Evolutionary conservation across 2,329 filamentous ascomycete genomes (phyloP).

Genomic region (Bertia moriformis): DNA sequence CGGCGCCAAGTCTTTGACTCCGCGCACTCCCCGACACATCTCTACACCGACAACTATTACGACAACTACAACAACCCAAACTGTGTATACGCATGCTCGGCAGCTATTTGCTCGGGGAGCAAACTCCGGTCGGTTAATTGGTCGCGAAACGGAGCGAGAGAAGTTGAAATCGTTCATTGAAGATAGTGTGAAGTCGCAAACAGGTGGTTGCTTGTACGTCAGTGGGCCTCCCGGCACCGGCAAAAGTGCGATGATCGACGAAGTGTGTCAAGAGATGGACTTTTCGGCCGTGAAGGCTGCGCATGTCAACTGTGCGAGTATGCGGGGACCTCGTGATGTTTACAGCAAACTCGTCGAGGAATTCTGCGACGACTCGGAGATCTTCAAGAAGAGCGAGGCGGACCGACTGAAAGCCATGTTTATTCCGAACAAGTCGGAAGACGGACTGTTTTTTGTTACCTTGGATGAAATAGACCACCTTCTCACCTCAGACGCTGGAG

Average conservation of each 20-base stretch:
- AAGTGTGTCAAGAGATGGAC: conserved; percentile 36
- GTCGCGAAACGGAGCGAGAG: conserved; percentile 36
- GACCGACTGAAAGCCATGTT: conserved; percentile 38
- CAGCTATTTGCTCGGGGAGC: conserved; percentile 46
- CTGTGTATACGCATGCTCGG: conserved; percentile 46
- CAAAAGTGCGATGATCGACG: conserved; percentile 50
- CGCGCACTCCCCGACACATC: conserved; percentile 8
- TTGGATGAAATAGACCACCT: conserved; percentile 56
- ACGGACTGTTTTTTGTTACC: conserved; percentile 38
- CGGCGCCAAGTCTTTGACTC: conserved; percentile 9
- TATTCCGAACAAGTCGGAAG: conserved; percentile 17
- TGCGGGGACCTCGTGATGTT: conserved; percentile 43
- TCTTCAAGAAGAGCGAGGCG: conserved; percentile 1
- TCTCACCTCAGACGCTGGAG: conserved; percentile 45
- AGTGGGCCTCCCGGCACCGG: conserved; percentile 58
- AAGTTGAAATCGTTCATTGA: conserved; percentile 8
- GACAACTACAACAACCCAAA: conserved; percentile 11
- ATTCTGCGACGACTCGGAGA: conserved; percentile 33
- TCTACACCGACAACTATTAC: conserved; percentile 5
- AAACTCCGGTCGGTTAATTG: conserved; percentile 39
- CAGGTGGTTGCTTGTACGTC: conserved; percentile 45
- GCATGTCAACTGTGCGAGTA: conserved; percentile 54
- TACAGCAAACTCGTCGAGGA: conserved; percentile 44
- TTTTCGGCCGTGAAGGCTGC: conserved; percentile 29
- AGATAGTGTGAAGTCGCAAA: conserved; percentile 5